A percentile compares a stretch with the other conserved stretches of the same genome.
Evolutionary conservation across 192 early-diverging fungal species (phyloP).

Genomic region (Obelidium mucronatum): DNA sequence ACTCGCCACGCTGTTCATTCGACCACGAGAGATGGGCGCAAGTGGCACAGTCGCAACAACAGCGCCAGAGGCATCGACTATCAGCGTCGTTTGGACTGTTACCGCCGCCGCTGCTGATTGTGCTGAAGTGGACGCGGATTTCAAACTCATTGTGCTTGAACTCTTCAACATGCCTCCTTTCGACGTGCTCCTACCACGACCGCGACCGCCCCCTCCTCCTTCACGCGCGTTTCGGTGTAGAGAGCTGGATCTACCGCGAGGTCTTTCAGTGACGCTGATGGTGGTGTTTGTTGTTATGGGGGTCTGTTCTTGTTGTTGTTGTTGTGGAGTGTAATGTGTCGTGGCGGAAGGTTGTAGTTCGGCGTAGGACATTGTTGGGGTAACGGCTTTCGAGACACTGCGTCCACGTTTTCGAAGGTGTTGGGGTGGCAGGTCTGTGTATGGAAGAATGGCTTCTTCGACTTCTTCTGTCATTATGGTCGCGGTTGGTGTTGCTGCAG

Average conservation of each 20-base stretch:
- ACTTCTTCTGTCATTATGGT: conserved; percentile 12
- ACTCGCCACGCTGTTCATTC: no score
- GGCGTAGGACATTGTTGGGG: not conserved
- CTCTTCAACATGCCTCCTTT: no score
- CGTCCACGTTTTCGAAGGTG: conserved; percentile 3
- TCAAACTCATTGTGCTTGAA: no score
- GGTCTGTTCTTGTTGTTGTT: not conserved
- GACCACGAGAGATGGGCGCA: no score
- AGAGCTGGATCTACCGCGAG: conserved; percentile 5
- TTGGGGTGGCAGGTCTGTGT: conserved; percentile 7
- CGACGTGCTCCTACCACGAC: no score
- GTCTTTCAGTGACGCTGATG: not conserved
- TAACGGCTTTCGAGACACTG: not conserved
- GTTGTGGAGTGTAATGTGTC: not conserved
- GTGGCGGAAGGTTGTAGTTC: no score
- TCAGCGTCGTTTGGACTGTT: no score
- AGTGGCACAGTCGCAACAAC: no score
- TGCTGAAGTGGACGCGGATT: no score
- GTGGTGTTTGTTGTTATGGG: not conserved
- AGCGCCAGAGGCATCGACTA: no score
- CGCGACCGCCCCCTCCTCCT: no score
- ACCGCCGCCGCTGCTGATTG: no score
- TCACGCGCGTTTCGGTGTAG: not conserved
- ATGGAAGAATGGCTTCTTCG: not conserved
- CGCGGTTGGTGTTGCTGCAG: not conserved